Conservation (phyloP, 2,329 filamentous ascomycete genomes). For the Parastagonospora nodorum region DNA sequence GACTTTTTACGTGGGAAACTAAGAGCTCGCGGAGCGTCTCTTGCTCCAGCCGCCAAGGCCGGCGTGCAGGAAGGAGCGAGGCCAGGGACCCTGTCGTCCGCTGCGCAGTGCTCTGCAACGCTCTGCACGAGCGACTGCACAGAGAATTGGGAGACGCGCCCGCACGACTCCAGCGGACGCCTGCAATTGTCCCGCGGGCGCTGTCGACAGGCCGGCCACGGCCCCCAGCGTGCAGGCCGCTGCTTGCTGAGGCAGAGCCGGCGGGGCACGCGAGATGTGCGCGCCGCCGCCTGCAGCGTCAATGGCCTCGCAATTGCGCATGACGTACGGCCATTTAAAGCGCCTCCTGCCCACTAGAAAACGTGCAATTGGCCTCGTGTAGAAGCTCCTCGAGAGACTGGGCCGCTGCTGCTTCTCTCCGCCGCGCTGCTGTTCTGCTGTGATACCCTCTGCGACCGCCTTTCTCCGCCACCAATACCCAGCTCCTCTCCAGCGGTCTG, state of each 20-base stretch:
- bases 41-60: conserved; percentile 21
- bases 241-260: conserved; percentile 5
- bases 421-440: conserved; percentile 14
- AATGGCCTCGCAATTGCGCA: conserved; percentile 9
- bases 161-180: conserved; percentile 3
- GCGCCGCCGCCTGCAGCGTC: conserved; percentile 21
- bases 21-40: conserved; percentile 21
- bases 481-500: background rate
- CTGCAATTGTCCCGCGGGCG: background rate
- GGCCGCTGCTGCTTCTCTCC: conserved; percentile 10
- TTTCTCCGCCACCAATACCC: conserved; percentile 17
- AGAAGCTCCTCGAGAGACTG: conserved; percentile 25
- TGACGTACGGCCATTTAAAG: conserved; percentile 22
- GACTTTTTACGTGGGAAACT: conserved; percentile 36
- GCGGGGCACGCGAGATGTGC: conserved; percentile 25
- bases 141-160: background rate
- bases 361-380: conserved; percentile 34
- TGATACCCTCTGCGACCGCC: conserved; percentile 16
- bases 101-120: background rate
- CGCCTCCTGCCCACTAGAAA: conserved; percentile 35
- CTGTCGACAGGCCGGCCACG: conserved; percentile 1
- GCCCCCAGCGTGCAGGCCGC: conserved; percentile 2
- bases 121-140: conserved; percentile 8
- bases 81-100: conserved; percentile 13
- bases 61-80: conserved; percentile 19